A percentile compares a stretch with the other conserved stretches of the same genome.
Evolutionary conservation across 2,329 filamentous ascomycete species (phyloP).

Genomic region (Seiridium cupressi): DNA sequence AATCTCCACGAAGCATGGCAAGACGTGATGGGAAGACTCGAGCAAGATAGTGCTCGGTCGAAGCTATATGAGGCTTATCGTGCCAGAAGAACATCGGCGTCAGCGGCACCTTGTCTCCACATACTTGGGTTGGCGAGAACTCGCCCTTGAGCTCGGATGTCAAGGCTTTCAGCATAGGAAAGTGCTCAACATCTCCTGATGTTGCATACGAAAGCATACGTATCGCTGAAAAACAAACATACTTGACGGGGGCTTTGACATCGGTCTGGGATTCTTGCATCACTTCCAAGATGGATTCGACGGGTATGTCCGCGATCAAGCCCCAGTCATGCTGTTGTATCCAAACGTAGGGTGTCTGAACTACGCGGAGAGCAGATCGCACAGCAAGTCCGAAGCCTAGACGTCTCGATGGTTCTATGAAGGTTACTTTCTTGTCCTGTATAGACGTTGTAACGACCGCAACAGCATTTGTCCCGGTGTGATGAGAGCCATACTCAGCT

Average conservation of each 20-base stretch:
- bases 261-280: constrained; percentile 38
- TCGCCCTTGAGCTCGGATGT: constrained; percentile 40
- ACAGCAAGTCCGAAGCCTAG: constrained; percentile 54
- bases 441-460: constrained; percentile 33
- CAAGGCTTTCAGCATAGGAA: constrained; percentile 37
- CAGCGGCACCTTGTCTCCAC: constrained; percentile 34
- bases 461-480: constrained; percentile 33
- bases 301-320: constrained; percentile 42
- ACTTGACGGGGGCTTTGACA: constrained; percentile 40
- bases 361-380: constrained; percentile 45
- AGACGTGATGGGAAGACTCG: constrained; percentile 48
- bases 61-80: constrained; percentile 54
- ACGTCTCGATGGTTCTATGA: constrained; percentile 45
- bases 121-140: constrained; percentile 25
- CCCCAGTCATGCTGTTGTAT: constrained; percentile 58
- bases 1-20: constrained; percentile 49
- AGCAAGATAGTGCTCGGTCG: constrained; percentile 45
- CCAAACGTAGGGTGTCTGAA: constrained; percentile 52
- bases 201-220: constrained; percentile 50
- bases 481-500: constrained; percentile 47
- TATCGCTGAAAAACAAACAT: constrained; percentile 51
- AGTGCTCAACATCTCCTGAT: constrained; percentile 42
- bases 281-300: constrained; percentile 40
- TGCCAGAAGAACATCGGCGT: constrained; percentile 60
- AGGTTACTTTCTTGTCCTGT: constrained; percentile 35